phyloP scores from a whole-genome alignment of 345 rosid genomes.

The Durio zibethinus region DNA sequence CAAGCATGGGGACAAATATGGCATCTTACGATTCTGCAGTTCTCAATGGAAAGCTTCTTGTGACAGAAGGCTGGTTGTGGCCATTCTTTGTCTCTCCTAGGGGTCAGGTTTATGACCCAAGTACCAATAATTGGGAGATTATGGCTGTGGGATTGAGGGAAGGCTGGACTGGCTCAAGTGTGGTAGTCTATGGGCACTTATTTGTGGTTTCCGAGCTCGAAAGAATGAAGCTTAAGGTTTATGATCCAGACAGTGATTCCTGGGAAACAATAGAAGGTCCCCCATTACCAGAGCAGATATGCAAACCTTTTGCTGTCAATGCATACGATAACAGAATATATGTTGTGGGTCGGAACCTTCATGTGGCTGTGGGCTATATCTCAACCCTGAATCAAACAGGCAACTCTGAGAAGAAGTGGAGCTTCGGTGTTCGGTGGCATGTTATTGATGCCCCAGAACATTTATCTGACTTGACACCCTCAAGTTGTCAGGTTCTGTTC shows the following conservation, averaged over 20 bases:
- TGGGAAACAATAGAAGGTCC: slow-evolving; percentile 79
- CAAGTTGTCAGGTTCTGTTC: slow-evolving; percentile 73
- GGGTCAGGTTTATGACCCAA: slow-evolving; percentile 87
- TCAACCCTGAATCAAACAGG: slow-evolving; percentile 31
- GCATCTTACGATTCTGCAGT: slow-evolving; percentile 81
- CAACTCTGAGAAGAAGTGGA: slow-evolving; percentile 30
- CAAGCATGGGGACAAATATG: slow-evolving; percentile 75
- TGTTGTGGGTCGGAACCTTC: slow-evolving; percentile 75
- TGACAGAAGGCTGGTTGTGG: slow-evolving; percentile 95
- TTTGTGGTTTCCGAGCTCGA: slow-evolving; percentile 80
- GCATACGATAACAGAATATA: slow-evolving; percentile 55
- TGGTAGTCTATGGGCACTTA: slow-evolving; percentile 60
- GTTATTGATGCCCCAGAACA: slow-evolving; percentile 59
- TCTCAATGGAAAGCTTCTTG: slow-evolving; percentile 71
- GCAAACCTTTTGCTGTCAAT: slow-evolving; percentile 79
- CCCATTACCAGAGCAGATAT: slow-evolving; percentile 76
- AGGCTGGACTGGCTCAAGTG: slow-evolving; percentile 96
- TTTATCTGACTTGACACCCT: slow-evolving; percentile 67
- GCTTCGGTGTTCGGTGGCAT: slow-evolving; percentile 63
- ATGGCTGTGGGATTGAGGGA: slow-evolving; percentile 78
- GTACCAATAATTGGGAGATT: slow-evolving; percentile 59
- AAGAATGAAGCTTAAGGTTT: slow-evolving; percentile 92
- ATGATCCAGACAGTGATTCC: slow-evolving; percentile 51
- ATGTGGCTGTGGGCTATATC: slow-evolving; percentile 64
- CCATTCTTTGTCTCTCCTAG: slow-evolving; percentile 80